Conservation (phyloP, 2,329 filamentous ascomycete genomes). For the Claviceps sp. region DNA sequence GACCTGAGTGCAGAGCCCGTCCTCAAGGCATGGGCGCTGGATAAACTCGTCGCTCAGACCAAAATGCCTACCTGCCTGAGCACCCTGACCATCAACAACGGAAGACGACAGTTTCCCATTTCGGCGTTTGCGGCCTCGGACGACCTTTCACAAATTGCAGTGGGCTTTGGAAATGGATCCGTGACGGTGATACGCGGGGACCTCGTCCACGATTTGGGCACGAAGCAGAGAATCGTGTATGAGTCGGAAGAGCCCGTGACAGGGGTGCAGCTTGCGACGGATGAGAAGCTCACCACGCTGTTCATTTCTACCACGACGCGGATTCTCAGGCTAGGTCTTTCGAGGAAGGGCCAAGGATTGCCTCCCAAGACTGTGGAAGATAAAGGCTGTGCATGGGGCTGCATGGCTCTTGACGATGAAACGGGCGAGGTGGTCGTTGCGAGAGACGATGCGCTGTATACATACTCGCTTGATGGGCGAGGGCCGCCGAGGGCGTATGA, state of each 20-base stretch:
- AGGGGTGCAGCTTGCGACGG: conserved; percentile 62
- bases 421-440: conserved; percentile 84
- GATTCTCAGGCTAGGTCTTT: conserved; percentile 75
- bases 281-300: conserved; percentile 54
- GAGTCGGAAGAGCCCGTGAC: conserved; percentile 96
- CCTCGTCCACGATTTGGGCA: conserved; percentile 86
- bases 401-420: conserved; percentile 75
- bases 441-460: conserved; percentile 89
- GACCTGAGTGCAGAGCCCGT: conserved; percentile 78
- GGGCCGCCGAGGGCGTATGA: conserved; percentile 87
- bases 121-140: conserved; percentile 80
- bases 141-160: conserved; percentile 82
- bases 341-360: conserved; percentile 78
- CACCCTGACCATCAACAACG: conserved; percentile 76
- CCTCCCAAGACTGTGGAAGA: conserved; percentile 83
- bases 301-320: conserved; percentile 87
- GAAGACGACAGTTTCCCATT: conserved; percentile 83
- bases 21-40: conserved; percentile 93
- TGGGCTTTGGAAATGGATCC: conserved; percentile 90
- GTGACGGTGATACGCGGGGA: conserved; percentile 91
- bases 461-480: conserved; percentile 73
- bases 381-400: conserved; percentile 79
- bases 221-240: conserved; percentile 86
- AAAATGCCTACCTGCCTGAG: conserved; percentile 79
- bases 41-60: conserved; percentile 88